A percentile compares a stretch with the other conserved stretches of the same genome.
These are phyloP conservation scores for Digitaria exilis DNA, from an alignment of 202 grass and related monocot species.

Conservation along the genomic window DNA sequence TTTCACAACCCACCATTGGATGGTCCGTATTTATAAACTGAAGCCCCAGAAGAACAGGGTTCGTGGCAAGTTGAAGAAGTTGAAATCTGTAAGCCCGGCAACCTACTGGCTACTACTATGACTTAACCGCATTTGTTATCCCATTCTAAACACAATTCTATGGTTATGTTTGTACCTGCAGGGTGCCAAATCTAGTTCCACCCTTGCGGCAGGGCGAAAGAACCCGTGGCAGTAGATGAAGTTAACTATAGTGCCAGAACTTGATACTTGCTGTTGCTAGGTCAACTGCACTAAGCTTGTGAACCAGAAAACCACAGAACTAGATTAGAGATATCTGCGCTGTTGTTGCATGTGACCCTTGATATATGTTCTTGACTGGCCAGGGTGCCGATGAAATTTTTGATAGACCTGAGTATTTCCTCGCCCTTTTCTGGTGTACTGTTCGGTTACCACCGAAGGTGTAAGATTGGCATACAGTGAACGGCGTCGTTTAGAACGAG, in stretches of 20 bases:
- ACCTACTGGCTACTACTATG: constrained; percentile 17
- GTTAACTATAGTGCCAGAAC: constrained; percentile 24
- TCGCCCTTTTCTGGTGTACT: neutral
- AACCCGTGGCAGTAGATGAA: constrained; percentile 79
- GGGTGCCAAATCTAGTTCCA: constrained; percentile 58
- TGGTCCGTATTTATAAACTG: constrained; percentile 98
- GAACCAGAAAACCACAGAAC: constrained; percentile 46
- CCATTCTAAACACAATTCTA: neutral
- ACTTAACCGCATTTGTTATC: neutral
- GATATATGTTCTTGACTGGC: constrained; percentile 2
- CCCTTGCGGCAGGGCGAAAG: constrained; percentile 35
- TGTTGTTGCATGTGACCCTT: constrained; percentile 26
- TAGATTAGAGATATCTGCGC: constrained; percentile 52
- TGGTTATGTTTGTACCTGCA: constrained; percentile 29
- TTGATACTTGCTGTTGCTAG: constrained; percentile 33
- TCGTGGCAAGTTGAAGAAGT: constrained; percentile 84
- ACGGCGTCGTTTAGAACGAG: neutral
- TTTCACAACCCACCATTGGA: constrained; percentile 99
- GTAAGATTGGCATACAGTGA: neutral
- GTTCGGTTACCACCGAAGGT: neutral
- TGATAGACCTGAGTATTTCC: constrained; percentile 29
- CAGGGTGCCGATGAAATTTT: constrained; percentile 36
- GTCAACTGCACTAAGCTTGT: constrained; percentile 40
- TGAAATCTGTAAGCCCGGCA: constrained; percentile 72
- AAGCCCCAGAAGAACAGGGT: constrained; percentile 95